Percentiles rank a stretch among this genome's conserved stretches.
Conservation (phyloP, 805 yeast species). For the Monosporozyma solicola region DNA sequence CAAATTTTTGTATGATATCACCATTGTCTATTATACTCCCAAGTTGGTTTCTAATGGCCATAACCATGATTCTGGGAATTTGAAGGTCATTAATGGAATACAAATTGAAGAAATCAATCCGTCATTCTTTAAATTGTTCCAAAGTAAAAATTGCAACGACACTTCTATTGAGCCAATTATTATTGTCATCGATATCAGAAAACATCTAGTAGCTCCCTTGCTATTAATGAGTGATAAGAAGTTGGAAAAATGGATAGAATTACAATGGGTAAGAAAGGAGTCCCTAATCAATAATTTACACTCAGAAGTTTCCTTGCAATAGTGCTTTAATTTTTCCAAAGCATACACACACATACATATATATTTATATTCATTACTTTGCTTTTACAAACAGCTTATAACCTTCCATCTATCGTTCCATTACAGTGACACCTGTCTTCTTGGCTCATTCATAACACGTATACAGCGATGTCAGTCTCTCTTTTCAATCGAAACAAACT, state of each 20-base stretch:
- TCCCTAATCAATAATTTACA: conserved; percentile 30
- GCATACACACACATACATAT: not conserved
- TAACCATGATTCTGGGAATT: conserved; percentile 17
- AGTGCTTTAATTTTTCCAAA: not conserved
- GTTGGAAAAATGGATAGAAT: conserved; percentile 70
- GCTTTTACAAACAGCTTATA: not conserved
- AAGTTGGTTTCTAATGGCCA: conserved; percentile 12
- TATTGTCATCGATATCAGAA: conserved; percentile 39
- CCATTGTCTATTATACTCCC: conserved; percentile 33
- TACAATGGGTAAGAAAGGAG: conserved; percentile 66
- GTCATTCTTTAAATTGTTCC: conserved; percentile 21
- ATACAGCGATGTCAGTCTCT: not conserved
- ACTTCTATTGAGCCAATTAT: conserved; percentile 21
- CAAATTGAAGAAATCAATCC: conserved; percentile 28
- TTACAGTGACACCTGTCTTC: not conserved
- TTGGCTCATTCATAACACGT: not conserved
- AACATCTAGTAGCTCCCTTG: conserved; percentile 37
- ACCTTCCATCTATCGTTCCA: not conserved
- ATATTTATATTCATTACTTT: not conserved
- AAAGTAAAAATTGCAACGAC: not conserved
- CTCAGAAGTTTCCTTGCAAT: not conserved
- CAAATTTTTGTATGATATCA: conserved; percentile 26
- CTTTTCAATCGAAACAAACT: not conserved
- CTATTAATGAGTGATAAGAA: conserved; percentile 46
- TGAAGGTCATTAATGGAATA: conserved; percentile 15